Evolutionary conservation across 192 early-diverging fungal genomes (phyloP), one percentile per base, ranked within the genome.

Genomic region (Jimgerdemannia flammicorona): DNA sequence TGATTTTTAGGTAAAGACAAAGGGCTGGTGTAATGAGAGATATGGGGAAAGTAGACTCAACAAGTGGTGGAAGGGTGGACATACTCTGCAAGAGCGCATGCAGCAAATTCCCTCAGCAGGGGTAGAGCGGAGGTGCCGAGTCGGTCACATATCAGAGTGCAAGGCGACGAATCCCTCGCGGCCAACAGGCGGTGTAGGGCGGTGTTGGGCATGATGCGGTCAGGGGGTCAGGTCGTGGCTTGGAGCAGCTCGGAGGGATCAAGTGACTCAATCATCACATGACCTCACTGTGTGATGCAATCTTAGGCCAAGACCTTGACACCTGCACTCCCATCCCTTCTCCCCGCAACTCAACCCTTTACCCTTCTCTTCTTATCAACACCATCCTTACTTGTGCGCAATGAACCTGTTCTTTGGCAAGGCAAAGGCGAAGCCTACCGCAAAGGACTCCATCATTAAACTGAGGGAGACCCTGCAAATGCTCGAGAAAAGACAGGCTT

Each of bases 361-460:
- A 43, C 44, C 44, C 68, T 41, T 43, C n/a, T n/a, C n/a, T n/a
- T n/a, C n/a, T n/a, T n/a, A n/a, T n/a, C n/a, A 54, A 4, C 64
- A 54, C 40, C 6, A 29, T 70, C 11, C 71, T 59, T 14, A 59
- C 49, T 6, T 11, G 71, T 40, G 69, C 68, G 79, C 40, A 64
- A 95, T 95, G 92, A 90, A 93, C 68, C 85, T 93, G 40, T 93
- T 95, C 78, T 93, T 92, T 74, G 84, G 85, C 66, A 75, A 78
- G 66, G 77, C 78, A 66, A 90, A 88, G 75, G 76, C 89, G 66
- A 91, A 92, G 74, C 44, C 85, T 20, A 89, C 92, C 43, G 90
- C 98, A 72, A 98, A 98, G 80, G 95, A 97, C 84, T 96, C 98
- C 70, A 98, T 99, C 76, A 89, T 95, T 71, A 91, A 92, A 80